Base-by-base conservation (phyloP, 305 asterid genomes). In the Fraxinus xanthoxyloides region DNA sequence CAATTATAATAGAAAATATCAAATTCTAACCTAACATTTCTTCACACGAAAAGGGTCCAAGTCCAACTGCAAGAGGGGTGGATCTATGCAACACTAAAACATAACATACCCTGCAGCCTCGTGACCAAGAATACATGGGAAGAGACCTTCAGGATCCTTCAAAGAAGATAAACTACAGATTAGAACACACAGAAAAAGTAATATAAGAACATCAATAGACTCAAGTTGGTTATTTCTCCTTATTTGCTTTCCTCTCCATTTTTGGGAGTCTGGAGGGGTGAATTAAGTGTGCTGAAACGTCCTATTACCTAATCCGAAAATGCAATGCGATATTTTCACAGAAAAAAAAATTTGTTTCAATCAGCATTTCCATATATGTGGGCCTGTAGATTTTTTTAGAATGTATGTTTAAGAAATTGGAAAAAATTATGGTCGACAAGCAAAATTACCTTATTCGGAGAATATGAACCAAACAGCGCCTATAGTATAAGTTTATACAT, bases 91-190 rank as follows among this genome's bases (percentile, higher is more conserved):
- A 15, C 75, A 21, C 54, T 65, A 72, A 61, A 19, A 46, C 43
- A 34, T 17, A 32, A 77, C 91, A 40, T 89, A 88, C 92, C 92
- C 92, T 10, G 91, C 92, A 86, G 91, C 92, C 87, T 90, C 92
- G 28, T 88, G 92, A 76, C 92, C 91, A 83, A 90, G 92, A 77
- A 90, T 80, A 78, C 91, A 90, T 21, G 91, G 92, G 77, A 90
- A 90, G 46, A 90, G 92, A 73, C 92, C 92, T 70, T 90, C 92
- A 10, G 90, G 92, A 85, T 90, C 92, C 92, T 90, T 77, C 89
- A 76, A 84, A 79, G 74, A 19, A 82, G 75, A 74, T 19, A 31
- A 72, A 38, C 24, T 61, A 59, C 0, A 13, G 74, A 48, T 81
- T 61, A 79, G 77, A 31, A 43, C 15, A 70, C 26, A 17, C 8